Evolutionary conservation across 2,329 filamentous ascomycete genomes (phyloP).

Genomic region (Rutstroemia sp.): DNA sequence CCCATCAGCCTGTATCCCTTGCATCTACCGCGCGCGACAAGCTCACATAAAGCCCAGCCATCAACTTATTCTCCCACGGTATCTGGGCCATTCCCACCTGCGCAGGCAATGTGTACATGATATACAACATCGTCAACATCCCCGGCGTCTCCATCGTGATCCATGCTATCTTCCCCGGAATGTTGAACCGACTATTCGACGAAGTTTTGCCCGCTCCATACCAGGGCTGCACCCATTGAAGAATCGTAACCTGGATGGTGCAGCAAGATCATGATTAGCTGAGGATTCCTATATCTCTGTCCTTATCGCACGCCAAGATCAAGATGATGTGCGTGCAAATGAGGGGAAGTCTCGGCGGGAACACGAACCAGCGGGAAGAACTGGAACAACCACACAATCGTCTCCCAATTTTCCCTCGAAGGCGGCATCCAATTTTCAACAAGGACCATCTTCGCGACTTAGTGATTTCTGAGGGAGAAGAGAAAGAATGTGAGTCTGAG

Average conservation of each 20-base stretch:
- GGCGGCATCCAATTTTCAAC: conserved; percentile 41
- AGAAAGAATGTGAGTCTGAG: not conserved
- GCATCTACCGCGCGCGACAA: not conserved
- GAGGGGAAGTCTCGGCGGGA: not conserved
- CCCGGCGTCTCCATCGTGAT: conserved; percentile 79
- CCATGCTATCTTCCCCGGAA: conserved; percentile 88
- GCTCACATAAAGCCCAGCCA: conserved; percentile 57
- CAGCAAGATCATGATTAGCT: not conserved
- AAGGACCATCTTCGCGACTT: conserved; percentile 19
- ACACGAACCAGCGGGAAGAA: conserved; percentile 38
- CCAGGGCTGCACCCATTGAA: conserved; percentile 69
- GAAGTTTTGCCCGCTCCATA: conserved; percentile 95
- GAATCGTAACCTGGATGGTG: conserved; percentile 52
- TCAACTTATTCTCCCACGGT: conserved; percentile 71
- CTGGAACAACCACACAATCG: conserved; percentile 45
- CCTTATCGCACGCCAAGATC: too few relatives aligned
- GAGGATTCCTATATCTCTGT: too few relatives aligned
- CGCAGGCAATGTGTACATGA: conserved; percentile 60
- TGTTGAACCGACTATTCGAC: conserved; percentile 63
- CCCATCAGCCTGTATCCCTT: not conserved
- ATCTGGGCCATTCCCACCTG: conserved; percentile 50
- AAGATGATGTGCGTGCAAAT: not conserved
- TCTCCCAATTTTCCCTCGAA: conserved; percentile 49
- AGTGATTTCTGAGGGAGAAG: not conserved
- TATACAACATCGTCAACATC: conserved; percentile 70